phyloP scores from a whole-genome alignment of 2,329 filamentous ascomycete species.

The Nothopassalora personata region DNA sequence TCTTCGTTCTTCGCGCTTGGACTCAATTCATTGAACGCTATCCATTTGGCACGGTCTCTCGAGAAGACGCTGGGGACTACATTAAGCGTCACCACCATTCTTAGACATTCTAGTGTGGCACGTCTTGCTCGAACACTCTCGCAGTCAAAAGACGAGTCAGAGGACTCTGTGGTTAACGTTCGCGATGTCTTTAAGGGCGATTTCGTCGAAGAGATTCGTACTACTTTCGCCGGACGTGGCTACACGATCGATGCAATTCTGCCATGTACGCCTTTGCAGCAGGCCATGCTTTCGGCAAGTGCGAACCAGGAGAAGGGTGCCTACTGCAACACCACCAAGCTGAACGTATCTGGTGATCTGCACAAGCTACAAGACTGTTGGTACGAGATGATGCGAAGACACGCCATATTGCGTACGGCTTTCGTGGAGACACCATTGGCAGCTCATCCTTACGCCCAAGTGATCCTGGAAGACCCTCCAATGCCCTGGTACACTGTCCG shows the following conservation, averaged over 20 bases:
- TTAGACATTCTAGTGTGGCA: constrained; percentile 61
- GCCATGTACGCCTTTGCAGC: constrained; percentile 81
- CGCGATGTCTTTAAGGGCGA: neutral
- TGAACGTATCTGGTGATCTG: constrained; percentile 53
- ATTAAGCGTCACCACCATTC: constrained; percentile 62
- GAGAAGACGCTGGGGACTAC: constrained; percentile 44
- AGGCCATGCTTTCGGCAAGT: constrained; percentile 71
- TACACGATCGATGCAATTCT: constrained; percentile 52
- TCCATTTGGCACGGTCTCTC: constrained; percentile 59
- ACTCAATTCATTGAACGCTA: constrained; percentile 62
- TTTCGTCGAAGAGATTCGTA: constrained; percentile 9
- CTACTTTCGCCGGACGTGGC: constrained; percentile 2
- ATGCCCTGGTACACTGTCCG: constrained; percentile 36
- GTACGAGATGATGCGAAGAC: constrained; percentile 57
- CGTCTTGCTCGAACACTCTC: constrained; percentile 41
- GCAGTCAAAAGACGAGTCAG: neutral
- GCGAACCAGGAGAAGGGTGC: constrained; percentile 41
- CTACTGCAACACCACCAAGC: constrained; percentile 69
- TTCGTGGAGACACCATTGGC: constrained; percentile 63
- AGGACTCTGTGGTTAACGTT: neutral
- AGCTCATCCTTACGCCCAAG: constrained; percentile 63
- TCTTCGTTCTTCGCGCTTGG: constrained; percentile 74
- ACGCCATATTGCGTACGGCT: constrained; percentile 71
- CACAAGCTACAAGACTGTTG: constrained; percentile 55
- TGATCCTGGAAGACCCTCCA: constrained; percentile 53